Conservation (phyloP, 495 filamentous ascomycete species). For the Cetradonia linearis region DNA sequence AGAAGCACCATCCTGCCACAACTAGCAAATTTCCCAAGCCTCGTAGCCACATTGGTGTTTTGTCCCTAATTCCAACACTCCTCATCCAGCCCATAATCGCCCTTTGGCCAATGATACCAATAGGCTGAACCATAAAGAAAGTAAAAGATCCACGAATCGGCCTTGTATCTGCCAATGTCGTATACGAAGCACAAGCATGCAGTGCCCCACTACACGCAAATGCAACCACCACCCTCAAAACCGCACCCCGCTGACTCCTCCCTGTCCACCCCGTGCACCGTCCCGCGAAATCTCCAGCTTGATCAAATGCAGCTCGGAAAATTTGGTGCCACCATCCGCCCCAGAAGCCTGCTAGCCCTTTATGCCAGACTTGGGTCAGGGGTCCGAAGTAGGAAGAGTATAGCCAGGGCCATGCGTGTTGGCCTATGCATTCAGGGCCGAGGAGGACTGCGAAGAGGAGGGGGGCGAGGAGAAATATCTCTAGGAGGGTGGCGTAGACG, state of each 20-base stretch:
- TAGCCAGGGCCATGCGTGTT: slow-evolving; percentile 50
- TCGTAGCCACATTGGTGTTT: slow-evolving; percentile 32
- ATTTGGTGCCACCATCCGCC: slow-evolving; percentile 82
- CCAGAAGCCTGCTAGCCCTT: slow-evolving; percentile 70
- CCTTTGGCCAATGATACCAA: slow-evolving; percentile 46
- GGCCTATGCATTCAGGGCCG: slow-evolving; percentile 38
- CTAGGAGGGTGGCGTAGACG: slow-evolving; percentile 44
- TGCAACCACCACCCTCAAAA: slow-evolving; percentile 35
- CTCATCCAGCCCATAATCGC: slow-evolving; percentile 26
- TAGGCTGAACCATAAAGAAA: slow-evolving; percentile 48
- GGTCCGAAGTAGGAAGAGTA: slow-evolving; percentile 57
- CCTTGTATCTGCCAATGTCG: slow-evolving; percentile 37
- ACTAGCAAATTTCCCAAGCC: slow-evolving; percentile 43
- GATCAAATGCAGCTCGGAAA: slow-evolving; percentile 61
- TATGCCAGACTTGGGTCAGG: slow-evolving; percentile 43
- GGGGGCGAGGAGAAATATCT: slow-evolving; percentile 45
- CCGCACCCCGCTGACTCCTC: slow-evolving; percentile 15
- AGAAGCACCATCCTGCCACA: slow-evolving; percentile 46
- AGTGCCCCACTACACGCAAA: slow-evolving; percentile 52
- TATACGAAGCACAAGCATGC: slow-evolving; percentile 49
- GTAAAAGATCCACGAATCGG: slow-evolving; percentile 36
- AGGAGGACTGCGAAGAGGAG: slow-evolving; percentile 47
- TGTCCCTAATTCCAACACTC: slow-evolving; percentile 16
- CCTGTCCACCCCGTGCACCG: slow-evolving; percentile 16
- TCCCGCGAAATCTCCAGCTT: slow-evolving; percentile 20